Evolutionary conservation across 257 asterid genomes (phyloP).

Genomic region (Thymus quinquecostatus): DNA sequence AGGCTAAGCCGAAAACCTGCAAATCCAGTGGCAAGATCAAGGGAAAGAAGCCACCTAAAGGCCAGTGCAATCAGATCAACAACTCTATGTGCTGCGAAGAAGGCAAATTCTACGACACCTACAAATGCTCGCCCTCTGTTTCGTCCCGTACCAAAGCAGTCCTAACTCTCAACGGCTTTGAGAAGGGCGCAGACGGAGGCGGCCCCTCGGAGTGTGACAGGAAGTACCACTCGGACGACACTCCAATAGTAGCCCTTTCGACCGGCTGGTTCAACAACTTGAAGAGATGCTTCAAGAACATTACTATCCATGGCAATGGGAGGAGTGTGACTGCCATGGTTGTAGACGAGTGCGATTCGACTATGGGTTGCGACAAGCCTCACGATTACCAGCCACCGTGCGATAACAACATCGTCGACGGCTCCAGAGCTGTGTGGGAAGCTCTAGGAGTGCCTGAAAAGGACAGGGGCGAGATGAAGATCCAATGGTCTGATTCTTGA

Average conservation of each 20-base stretch:
- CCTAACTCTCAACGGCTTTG: constrained; percentile 36
- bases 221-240: constrained; percentile 47
- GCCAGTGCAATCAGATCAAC: constrained; percentile 39
- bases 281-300: constrained; percentile 36
- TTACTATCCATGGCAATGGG: constrained; percentile 37
- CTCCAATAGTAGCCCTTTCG: constrained; percentile 44
- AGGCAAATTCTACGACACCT: constrained; percentile 37
- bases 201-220: constrained; percentile 51
- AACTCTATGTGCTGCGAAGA: constrained; percentile 24
- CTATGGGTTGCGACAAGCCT: constrained; percentile 44
- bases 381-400: constrained; percentile 60
- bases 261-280: constrained; percentile 50
- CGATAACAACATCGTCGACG: constrained; percentile 46
- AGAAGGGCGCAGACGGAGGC: constrained; percentile 46
- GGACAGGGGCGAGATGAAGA: constrained; percentile 36
- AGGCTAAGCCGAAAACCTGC: neutral
- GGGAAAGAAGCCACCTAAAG: constrained; percentile 15
- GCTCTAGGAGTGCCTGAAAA: constrained; percentile 39
- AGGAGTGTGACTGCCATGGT: constrained; percentile 39
- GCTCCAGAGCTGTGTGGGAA: constrained; percentile 51
- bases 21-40: constrained; percentile 28
- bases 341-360: constrained; percentile 55
- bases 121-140: constrained; percentile 41
- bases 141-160: constrained; percentile 35
- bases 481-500: constrained; percentile 40